Conservation (phyloP, 345 rosid species). For the Euclidium syriacum region DNA sequence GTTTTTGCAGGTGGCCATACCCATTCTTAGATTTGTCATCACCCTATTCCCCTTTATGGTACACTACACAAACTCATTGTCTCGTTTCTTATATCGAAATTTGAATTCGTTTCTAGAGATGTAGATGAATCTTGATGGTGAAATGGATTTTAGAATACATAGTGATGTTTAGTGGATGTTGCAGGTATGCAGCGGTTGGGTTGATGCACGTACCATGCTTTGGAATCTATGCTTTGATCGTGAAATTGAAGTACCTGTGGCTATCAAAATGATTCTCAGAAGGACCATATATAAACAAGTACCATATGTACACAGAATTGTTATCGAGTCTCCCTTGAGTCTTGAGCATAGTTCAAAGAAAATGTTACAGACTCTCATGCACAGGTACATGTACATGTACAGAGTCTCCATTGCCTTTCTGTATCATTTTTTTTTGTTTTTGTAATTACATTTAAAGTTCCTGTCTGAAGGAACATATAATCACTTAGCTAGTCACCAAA, state of each 20-base stretch:
- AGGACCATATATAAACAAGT: not conserved
- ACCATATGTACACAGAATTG: not conserved
- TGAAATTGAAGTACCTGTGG: slow-evolving; percentile 40
- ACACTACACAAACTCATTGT: slow-evolving; percentile 23
- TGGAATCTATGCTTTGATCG: slow-evolving; percentile 42
- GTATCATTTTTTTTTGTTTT: not conserved
- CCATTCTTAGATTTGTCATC: slow-evolving; percentile 79
- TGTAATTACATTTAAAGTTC: slow-evolving; percentile 22
- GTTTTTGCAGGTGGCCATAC: slow-evolving; percentile 86
- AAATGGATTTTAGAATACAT: not conserved
- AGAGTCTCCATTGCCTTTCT: not conserved
- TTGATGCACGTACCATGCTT: slow-evolving; percentile 59
- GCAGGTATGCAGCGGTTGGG: slow-evolving; percentile 51
- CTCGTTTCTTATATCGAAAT: not conserved
- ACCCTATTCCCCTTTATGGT: slow-evolving; percentile 78
- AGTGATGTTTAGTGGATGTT: not conserved
- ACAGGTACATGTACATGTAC: not conserved
- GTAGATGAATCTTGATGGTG: not conserved
- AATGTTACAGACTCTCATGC: not conserved
- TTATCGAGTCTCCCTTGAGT: not conserved
- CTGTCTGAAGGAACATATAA: not conserved
- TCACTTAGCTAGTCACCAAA: too few species aligned
- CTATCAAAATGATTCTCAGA: slow-evolving; percentile 42
- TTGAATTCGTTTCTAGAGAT: not conserved
- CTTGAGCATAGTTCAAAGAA: not conserved